Base-by-base conservation (phyloP, 2,329 filamentous ascomycete species). In the Sarocladium strictum region DNA sequence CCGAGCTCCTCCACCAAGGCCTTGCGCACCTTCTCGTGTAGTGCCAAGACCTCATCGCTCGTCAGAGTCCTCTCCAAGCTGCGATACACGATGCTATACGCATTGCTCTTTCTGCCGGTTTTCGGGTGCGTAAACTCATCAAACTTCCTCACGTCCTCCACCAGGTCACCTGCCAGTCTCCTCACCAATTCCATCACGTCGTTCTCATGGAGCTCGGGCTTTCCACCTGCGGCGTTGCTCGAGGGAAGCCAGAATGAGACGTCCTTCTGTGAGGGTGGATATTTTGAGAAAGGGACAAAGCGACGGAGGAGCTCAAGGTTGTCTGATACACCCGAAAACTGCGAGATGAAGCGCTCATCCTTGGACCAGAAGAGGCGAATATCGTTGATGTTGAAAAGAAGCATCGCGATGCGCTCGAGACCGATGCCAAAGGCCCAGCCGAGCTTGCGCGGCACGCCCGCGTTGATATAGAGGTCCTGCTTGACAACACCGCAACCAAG, bases 391-490 rank as follows among this genome's bases (percentile, higher is more conserved):
- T 89, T 87, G 76, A 97, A 99, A 23, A 99, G 82, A 33, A 99
- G 81, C 94, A 99, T 99, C 57, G 94, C 93, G 59, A 99, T 93
- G 58, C 94, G 84, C 70, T 99, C 94, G 26, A 99, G 80, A 2
- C 94, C 94, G 17, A 97, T 78, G 33, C 94, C 94, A 71, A 97
- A 99, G 1, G 94, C 94, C 94, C 94, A 99, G 4, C 92, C 93
- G 2, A 96, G 71, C 64, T 89, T 84, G 54, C 82, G 74, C 3
- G 88, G 84, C 45, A 90, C 84, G 51, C 84, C 87, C 0, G 93
- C 91, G 54, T 89, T 85, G 68, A 82, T 81, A 58, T 94, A 82
- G 33, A 99, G 78, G 26, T 86, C 78, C 68, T 99, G 94, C 68
- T 90, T 84, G 40, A 94, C 86, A 33, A 99, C 84, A 33, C 94